Conservation (phyloP, 2,329 filamentous ascomycete genomes). For the Rutstroemia sp. region DNA sequence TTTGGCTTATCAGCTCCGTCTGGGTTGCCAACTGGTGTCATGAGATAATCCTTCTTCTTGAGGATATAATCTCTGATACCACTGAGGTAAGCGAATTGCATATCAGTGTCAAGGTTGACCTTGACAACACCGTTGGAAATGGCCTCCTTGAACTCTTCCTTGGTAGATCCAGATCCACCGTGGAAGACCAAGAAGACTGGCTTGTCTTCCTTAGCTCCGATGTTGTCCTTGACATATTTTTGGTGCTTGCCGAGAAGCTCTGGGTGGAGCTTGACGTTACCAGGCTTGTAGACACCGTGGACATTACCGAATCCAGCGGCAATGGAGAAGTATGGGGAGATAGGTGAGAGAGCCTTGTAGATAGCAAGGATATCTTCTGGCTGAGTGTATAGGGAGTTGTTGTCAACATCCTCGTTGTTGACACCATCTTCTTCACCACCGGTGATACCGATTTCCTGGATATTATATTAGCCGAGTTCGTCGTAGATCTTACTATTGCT, state of each 20-base stretch:
- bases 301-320: conserved; percentile 98
- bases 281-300: conserved; percentile 97
- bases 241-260: conserved; percentile 97
- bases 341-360: conserved; percentile 74
- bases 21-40: conserved; percentile 84
- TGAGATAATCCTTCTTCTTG: conserved; percentile 91
- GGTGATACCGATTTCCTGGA: conserved; percentile 78
- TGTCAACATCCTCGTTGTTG: conserved; percentile 97
- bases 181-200: conserved; percentile 99
- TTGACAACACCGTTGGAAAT: conserved; percentile 95
- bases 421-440: conserved; percentile 97
- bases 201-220: conserved; percentile 66
- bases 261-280: conserved; percentile 94
- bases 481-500: neutral
- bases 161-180: conserved; percentile 86
- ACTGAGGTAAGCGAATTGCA: conserved; percentile 88
- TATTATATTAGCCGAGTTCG: conserved; percentile 4
- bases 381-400: conserved; percentile 95
- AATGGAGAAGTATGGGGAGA: conserved; percentile 96
- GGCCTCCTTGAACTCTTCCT: conserved; percentile 83
- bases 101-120: conserved; percentile 98
- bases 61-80: conserved; percentile 94
- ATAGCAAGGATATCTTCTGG: conserved; percentile 93
- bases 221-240: conserved; percentile 77
- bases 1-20: conserved; percentile 97